These are phyloP conservation scores for Viola odorata DNA, from an alignment of 345 rosid genomes.

Conservation along the genomic window DNA sequence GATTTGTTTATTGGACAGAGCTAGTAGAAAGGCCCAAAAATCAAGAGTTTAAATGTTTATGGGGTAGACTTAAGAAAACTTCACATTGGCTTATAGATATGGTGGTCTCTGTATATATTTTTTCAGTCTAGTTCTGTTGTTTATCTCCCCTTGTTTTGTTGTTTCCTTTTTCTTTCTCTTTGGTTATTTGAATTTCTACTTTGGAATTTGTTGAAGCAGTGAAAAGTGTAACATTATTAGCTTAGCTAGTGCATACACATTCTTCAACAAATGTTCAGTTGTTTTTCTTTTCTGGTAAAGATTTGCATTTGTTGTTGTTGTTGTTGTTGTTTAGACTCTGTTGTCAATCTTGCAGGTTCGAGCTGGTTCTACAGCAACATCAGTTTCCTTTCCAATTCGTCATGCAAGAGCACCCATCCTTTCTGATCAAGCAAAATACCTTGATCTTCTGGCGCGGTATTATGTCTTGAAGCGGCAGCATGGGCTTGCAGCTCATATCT, in stretches of 20 bases:
- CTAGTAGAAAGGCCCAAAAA: no score
- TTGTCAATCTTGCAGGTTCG: conserved; percentile 39
- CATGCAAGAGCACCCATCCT: conserved; percentile 52
- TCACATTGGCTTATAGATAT: no score
- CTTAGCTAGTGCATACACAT: no score
- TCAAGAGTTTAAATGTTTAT: no score
- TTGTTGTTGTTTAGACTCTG: not conserved
- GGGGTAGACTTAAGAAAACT: no score
- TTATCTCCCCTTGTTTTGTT: no score
- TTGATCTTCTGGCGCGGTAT: conserved; percentile 85
- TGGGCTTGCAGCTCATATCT: conserved; percentile 85
- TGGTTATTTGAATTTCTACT: not conserved
- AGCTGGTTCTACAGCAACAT: conserved; percentile 41
- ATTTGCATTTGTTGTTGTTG: no score
- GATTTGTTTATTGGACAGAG: no score
- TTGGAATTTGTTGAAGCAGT: conserved; percentile 10
- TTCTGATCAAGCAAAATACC: conserved; percentile 67
- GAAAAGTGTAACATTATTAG: not conserved
- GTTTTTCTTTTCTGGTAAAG: no score
- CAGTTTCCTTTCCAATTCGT: conserved; percentile 48
- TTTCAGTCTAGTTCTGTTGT: no score
- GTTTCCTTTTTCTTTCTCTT: conserved; percentile 6
- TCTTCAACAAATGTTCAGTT: no score
- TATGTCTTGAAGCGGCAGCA: conserved; percentile 93
- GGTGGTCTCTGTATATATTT: no score